Conservation (phyloP, 805 yeast species). For the Torulaspora maleeae region DNA sequence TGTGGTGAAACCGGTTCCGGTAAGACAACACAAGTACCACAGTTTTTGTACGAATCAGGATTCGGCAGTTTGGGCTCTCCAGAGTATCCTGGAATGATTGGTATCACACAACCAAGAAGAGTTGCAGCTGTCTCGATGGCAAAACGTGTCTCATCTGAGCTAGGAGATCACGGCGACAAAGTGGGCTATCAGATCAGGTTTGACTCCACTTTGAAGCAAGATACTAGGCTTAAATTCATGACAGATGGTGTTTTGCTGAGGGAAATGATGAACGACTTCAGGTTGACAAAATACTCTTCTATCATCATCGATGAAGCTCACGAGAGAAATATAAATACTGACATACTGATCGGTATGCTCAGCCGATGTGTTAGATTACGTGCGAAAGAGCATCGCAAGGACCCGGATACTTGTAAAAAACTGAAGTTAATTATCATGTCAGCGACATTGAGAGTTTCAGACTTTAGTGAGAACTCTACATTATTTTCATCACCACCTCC, state of each 20-base stretch:
- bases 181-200: slow-evolving; percentile 84
- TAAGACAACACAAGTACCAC: slow-evolving; percentile 97
- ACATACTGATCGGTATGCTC: slow-evolving; percentile 89
- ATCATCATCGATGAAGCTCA: slow-evolving; percentile 96
- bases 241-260: slow-evolving; percentile 91
- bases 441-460: slow-evolving; percentile 90
- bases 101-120: slow-evolving; percentile 92
- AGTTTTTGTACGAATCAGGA: slow-evolving; percentile 88
- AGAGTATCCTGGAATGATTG: slow-evolving; percentile 87
- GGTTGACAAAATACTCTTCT: slow-evolving; percentile 75
- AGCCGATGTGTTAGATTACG: slow-evolving; percentile 80
- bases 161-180: slow-evolving; percentile 63
- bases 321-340: slow-evolving; percentile 93
- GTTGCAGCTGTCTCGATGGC: slow-evolving; percentile 95
- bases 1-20: slow-evolving; percentile 99
- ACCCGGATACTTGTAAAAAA: slow-evolving; percentile 50
- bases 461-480: slow-evolving; percentile 75
- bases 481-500: slow-evolving; percentile 79
- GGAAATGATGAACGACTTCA: slow-evolving; percentile 87
- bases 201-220: slow-evolving; percentile 58
- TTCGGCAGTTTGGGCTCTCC: slow-evolving; percentile 57
- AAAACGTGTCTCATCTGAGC: slow-evolving; percentile 66
- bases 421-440: slow-evolving; percentile 91
- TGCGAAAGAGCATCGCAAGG: slow-evolving; percentile 44
- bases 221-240: slow-evolving; percentile 80